Percentiles rank a stretch among this genome's conserved stretches.
These are phyloP conservation scores for Rosellinia necatrix DNA, from an alignment of 2,329 filamentous ascomycete genomes.

Conservation along the genomic window DNA sequence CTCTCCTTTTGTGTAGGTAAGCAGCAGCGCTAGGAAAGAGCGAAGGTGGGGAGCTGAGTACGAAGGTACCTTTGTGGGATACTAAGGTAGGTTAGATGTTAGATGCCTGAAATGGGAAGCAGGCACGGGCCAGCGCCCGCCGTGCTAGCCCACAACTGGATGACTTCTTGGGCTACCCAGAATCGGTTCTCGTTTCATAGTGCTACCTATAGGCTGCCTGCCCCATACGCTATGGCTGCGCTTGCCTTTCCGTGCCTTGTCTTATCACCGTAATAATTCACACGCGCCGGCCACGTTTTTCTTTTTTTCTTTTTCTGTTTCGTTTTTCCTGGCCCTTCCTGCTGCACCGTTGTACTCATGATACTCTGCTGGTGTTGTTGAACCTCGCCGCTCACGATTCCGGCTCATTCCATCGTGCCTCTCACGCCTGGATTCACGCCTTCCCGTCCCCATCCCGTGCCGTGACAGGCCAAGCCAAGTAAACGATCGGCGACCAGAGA, in stretches of 20 bases:
- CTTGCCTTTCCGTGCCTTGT: neutral
- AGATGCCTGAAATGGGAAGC: neutral
- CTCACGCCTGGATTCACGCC: neutral
- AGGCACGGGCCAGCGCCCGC: constrained; percentile 16
- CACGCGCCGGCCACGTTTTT: neutral
- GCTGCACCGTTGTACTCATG: too few relatives aligned
- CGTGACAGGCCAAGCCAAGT: constrained; percentile 5
- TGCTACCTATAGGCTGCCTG: too few relatives aligned
- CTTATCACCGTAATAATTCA: neutral
- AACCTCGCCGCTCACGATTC: neutral
- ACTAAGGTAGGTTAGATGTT: too few relatives aligned
- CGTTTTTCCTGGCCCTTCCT: too few relatives aligned
- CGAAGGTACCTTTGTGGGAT: too few relatives aligned
- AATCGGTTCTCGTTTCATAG: constrained; percentile 17
- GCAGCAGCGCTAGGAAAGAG: neutral
- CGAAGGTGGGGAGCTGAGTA: neutral
- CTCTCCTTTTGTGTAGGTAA: neutral
- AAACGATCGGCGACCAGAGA: constrained; percentile 9
- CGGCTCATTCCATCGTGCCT: constrained; percentile 3
- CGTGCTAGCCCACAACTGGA: constrained; percentile 8
- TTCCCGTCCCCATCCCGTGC: neutral
- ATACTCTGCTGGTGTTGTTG: too few relatives aligned
- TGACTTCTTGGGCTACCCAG: constrained; percentile 2
- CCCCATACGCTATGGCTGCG: neutral
- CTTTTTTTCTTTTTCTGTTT: too few relatives aligned